Percentiles rank a stretch among this genome's conserved stretches.
Evolutionary conservation across 805 yeast species (phyloP).

Genomic region (Ogataea glucozyma): DNA sequence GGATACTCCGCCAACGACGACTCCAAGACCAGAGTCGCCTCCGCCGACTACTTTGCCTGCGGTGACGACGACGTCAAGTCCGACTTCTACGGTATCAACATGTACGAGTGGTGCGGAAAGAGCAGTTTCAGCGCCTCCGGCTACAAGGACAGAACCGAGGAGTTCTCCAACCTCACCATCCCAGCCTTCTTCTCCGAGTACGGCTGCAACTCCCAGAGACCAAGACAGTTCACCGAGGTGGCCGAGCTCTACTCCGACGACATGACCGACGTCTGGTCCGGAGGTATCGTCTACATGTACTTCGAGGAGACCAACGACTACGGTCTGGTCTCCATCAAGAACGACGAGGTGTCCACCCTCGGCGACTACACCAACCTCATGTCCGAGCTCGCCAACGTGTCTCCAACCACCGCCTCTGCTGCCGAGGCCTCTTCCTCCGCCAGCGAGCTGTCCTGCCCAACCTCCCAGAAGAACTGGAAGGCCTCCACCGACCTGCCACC

Average conservation of each 20-base stretch:
- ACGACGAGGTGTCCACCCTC: constrained; percentile 52
- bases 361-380: constrained; percentile 59
- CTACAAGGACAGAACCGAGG: constrained; percentile 67
- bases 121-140: constrained; percentile 64
- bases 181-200: constrained; percentile 88
- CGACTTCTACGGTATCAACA: constrained; percentile 82
- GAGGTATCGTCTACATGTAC: constrained; percentile 92
- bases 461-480: constrained; percentile 57
- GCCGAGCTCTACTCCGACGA: constrained; percentile 60
- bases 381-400: constrained; percentile 51
- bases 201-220: constrained; percentile 76
- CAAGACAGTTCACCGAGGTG: constrained; percentile 79
- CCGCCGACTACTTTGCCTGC: constrained; percentile 87
- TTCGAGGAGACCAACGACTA: constrained; percentile 81
- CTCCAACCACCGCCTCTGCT: constrained; percentile 49
- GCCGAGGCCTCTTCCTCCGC: constrained; percentile 40
- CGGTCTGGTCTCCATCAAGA: constrained; percentile 66
- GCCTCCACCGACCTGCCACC: constrained; percentile 75
- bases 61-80: constrained; percentile 66
- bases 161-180: constrained; percentile 68
- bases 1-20: constrained; percentile 95
- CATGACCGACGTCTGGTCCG: constrained; percentile 92
- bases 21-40: constrained; percentile 68
- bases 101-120: constrained; percentile 86
- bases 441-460: constrained; percentile 47